Conservation (phyloP, 75 land plant genomes). For the Picea glauca region DNA sequence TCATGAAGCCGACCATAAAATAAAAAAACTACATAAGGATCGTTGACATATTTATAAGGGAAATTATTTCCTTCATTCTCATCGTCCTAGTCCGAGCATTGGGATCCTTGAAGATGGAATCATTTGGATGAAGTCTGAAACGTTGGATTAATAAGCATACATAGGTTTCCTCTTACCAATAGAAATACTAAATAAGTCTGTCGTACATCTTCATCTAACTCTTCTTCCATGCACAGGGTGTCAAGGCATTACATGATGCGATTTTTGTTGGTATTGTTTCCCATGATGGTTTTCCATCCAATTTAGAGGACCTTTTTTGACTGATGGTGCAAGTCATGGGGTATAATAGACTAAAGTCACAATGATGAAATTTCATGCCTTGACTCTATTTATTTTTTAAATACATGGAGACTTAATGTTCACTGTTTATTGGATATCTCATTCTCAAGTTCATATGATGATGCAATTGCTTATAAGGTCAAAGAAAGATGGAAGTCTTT, state of each 20-base stretch:
- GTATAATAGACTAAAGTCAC: conserved; percentile 24
- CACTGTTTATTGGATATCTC: background rate
- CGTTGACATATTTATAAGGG: too few relatives aligned
- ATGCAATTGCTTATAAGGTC: conserved; percentile 87
- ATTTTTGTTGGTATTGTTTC: conserved; percentile 88
- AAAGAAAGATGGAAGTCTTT: conserved; percentile 88
- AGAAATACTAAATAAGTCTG: too few relatives aligned
- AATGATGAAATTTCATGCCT: background rate
- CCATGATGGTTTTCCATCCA: conserved; percentile 90
- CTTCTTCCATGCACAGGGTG: conserved; percentile 45
- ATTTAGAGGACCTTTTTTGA: conserved; percentile 83
- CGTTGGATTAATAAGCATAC: too few relatives aligned
- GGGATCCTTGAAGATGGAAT: too few relatives aligned
- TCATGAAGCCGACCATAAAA: too few relatives aligned
- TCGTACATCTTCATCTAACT: too few relatives aligned
- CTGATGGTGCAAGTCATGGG: conserved; percentile 97
- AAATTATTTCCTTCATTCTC: too few relatives aligned
- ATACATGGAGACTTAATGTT: background rate
- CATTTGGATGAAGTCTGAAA: too few relatives aligned
- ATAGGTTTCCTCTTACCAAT: too few relatives aligned
- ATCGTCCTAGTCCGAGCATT: too few relatives aligned
- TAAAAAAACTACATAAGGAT: too few relatives aligned
- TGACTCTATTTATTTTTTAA: background rate
- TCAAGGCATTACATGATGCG: conserved; percentile 81
- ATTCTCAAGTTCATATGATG: conserved; percentile 94